phyloP scores from a whole-genome alignment of 306 rosid species.

The Cucurbita ficifolia region DNA sequence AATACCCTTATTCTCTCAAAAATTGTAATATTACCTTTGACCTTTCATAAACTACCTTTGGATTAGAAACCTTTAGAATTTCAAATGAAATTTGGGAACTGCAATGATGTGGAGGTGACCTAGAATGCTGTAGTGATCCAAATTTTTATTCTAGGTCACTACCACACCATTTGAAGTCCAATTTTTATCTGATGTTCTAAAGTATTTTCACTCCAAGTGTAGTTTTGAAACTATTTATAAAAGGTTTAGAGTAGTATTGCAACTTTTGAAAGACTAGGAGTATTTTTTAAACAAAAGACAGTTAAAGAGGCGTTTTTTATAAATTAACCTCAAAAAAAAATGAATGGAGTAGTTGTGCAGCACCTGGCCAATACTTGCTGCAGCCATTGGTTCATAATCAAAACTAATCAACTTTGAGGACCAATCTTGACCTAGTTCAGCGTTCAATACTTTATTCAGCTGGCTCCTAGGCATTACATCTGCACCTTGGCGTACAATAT shows the following conservation, averaged over 20 bases:
- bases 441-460: conserved; percentile 73
- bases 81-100: neutral
- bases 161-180: neutral
- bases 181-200: neutral
- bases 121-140: neutral
- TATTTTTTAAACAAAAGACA: neutral
- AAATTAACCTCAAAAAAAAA: neutral
- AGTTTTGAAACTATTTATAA: neutral
- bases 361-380: conserved; percentile 98
- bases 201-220: neutral
- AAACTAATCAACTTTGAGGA: conserved; percentile 56
- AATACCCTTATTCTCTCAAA: neutral
- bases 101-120: neutral
- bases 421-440: conserved; percentile 80
- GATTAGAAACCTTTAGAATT: neutral
- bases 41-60: neutral
- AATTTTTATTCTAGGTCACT: neutral
- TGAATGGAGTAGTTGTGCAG: neutral
- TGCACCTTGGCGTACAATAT: conserved; percentile 95
- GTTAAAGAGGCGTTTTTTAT: neutral
- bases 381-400: conserved; percentile 86
- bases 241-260: neutral
- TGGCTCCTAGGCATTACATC: conserved; percentile 88
- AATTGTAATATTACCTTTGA: neutral
- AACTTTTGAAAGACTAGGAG: neutral